Conservation (phyloP, 805 yeast species). For the Candida suzukii region DNA sequence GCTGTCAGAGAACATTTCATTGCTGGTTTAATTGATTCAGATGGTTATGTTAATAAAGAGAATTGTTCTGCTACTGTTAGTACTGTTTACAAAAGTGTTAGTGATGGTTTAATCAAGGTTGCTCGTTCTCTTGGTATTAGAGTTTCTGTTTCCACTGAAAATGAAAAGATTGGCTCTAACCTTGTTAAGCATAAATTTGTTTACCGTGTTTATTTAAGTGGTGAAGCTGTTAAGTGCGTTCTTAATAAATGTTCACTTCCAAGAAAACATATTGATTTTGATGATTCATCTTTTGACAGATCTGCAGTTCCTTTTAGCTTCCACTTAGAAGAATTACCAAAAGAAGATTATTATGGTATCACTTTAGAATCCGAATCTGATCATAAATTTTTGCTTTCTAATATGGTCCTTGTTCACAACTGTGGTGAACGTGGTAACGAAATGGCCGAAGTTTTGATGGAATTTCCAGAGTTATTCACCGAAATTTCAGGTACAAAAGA, state of each 20-base stretch:
- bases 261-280: slow-evolving; percentile 12
- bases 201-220: slow-evolving; percentile 15
- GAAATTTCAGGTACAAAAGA: slow-evolving; percentile 90
- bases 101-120: slow-evolving; percentile 29
- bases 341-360: slow-evolving; percentile 35
- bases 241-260: slow-evolving; percentile 19
- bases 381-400: slow-evolving; percentile 27
- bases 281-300: slow-evolving; percentile 11
- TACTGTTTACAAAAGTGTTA: slow-evolving; percentile 24
- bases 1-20: slow-evolving; percentile 36
- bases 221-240: slow-evolving; percentile 19
- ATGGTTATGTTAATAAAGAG: slow-evolving; percentile 18
- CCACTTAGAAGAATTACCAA: slow-evolving; percentile 17
- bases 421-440: slow-evolving; percentile 95
- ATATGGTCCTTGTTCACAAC: not conserved
- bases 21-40: slow-evolving; percentile 37
- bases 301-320: slow-evolving; percentile 23
- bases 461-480: slow-evolving; percentile 95
- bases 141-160: slow-evolving; percentile 24
- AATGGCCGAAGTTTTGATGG: slow-evolving; percentile 99
- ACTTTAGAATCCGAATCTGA: slow-evolving; percentile 35
- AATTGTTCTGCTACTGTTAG: slow-evolving; percentile 21
- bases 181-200: slow-evolving; percentile 7
- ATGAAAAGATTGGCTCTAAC: too few relatives aligned
- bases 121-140: slow-evolving; percentile 38